These are phyloP conservation scores for Colletotrichum gloeosporioides DNA, from an alignment of 2,329 filamentous ascomycete genomes.

Conservation along the genomic window DNA sequence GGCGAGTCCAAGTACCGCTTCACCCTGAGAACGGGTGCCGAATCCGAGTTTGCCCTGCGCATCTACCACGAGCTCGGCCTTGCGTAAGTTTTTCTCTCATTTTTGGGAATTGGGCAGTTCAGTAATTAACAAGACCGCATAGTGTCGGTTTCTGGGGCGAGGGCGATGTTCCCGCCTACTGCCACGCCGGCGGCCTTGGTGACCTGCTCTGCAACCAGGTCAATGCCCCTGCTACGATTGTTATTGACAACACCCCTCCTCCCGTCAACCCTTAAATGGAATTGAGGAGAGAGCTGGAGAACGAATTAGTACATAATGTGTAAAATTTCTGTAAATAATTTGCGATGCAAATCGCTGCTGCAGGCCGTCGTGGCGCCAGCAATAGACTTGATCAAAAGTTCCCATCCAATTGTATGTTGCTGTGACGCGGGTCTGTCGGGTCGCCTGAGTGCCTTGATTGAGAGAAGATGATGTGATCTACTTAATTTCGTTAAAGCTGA, in stretches of 20 bases:
- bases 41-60: slow-evolving; percentile 23
- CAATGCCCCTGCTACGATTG: slow-evolving; percentile 21
- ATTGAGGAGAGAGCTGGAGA: not conserved
- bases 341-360: not conserved
- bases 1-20: slow-evolving; percentile 34
- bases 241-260: slow-evolving; percentile 17
- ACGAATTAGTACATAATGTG: not conserved
- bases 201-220: slow-evolving; percentile 26
- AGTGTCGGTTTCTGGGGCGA: slow-evolving; percentile 25
- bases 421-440: not conserved
- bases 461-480: not conserved
- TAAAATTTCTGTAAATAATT: not conserved
- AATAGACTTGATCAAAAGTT: not conserved
- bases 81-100: slow-evolving; percentile 22
- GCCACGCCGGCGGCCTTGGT: slow-evolving; percentile 23
- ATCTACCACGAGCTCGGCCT: slow-evolving; percentile 27
- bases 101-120: not conserved
- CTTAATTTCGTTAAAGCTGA: not conserved
- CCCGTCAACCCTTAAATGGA: not conserved
- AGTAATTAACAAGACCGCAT: not conserved
- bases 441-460: not conserved
- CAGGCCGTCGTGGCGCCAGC: not conserved
- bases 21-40: slow-evolving; percentile 22
- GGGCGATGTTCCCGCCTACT: slow-evolving; percentile 25
- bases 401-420: not conserved